Evolutionary conservation across 345 rosid genomes (phyloP), one percentile per base, ranked within the genome.

Genomic region (Combretum micranthum): DNA sequence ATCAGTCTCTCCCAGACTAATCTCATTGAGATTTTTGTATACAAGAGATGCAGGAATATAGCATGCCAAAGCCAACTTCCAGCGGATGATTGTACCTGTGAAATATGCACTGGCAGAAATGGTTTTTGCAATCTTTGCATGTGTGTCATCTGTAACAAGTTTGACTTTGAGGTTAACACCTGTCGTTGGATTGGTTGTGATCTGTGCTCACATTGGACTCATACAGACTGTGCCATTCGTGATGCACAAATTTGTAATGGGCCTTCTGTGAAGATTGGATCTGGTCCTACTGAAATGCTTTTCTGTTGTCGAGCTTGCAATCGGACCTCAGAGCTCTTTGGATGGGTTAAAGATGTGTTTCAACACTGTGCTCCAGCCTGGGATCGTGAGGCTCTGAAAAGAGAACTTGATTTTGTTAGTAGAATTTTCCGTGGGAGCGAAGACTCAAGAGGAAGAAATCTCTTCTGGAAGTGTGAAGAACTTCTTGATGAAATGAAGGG

Each of bases 151-250:
- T 89, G 99, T 73, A 85, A 75, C 80, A 93, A 89, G 83, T 93
- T 93, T 46, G 97, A 93, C 71, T 89, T 93, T 75, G 94, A 84
- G 48, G 96, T 87, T 59, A 89, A 93, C 68, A 87, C 99, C 4
- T 89, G 96, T 69, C 96, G 97, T 60, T 93, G 99, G 99, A 76
- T 93, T 21, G 97, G 99, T n/a, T 93, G 99, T 1, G 99, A 89
- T 39, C 65, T 93, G 68, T 93, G 96, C 61, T 87, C 96, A 58
- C 99, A 93, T 50, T 93, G 99, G 97, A 89, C 97, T 56, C 97
- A 93, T 74, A 85, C 96, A 2, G 99, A 89, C 66, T 93, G 99
- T 73, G 99, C 99, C 4, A 87, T 89, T 50, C 86, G 90, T 13
- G 94, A 94, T 44, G 90, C 83, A 52, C 90, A 82, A 74, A 87